Conservation (phyloP, 2,329 filamentous ascomycete species). For the Scedosporium aurantiacum region DNA sequence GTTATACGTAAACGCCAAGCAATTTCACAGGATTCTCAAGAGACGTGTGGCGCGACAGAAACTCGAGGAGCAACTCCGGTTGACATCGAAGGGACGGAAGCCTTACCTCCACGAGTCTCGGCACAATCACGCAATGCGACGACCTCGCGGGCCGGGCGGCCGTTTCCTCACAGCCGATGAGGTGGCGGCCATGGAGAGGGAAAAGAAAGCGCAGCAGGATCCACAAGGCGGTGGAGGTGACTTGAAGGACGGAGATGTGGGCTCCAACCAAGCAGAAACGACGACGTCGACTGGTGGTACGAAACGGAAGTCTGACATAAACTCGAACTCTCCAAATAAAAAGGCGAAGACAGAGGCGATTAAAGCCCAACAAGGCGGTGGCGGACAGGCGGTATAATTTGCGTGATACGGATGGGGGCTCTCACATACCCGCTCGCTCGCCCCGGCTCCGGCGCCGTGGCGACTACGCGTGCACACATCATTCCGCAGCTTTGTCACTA, state of each 20-base stretch:
- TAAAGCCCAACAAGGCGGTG: background rate
- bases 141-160: constrained; percentile 85
- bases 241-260: constrained; percentile 21
- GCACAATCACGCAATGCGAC: constrained; percentile 96
- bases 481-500: no score
- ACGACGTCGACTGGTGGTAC: constrained; percentile 27
- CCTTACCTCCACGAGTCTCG: constrained; percentile 95
- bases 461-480: background rate
- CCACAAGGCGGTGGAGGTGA: constrained; percentile 21
- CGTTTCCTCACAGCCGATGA: constrained; percentile 95
- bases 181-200: constrained; percentile 76
- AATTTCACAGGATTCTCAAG: constrained; percentile 96
- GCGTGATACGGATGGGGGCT: background rate
- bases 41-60: constrained; percentile 85
- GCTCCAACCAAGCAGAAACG: constrained; percentile 13
- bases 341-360: constrained; percentile 42
- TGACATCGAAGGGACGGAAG: constrained; percentile 92
- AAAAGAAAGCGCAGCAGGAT: constrained; percentile 29
- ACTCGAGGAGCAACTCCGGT: constrained; percentile 79
- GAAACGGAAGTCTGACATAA: constrained; percentile 51
- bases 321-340: constrained; percentile 39
- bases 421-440: background rate
- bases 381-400: background rate
- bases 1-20: constrained; percentile 95
- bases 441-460: background rate